A percentile compares a stretch with the other conserved stretches of the same genome.
phyloP scores from a whole-genome alignment of 306 rosid species.

The Sindora glabra region DNA sequence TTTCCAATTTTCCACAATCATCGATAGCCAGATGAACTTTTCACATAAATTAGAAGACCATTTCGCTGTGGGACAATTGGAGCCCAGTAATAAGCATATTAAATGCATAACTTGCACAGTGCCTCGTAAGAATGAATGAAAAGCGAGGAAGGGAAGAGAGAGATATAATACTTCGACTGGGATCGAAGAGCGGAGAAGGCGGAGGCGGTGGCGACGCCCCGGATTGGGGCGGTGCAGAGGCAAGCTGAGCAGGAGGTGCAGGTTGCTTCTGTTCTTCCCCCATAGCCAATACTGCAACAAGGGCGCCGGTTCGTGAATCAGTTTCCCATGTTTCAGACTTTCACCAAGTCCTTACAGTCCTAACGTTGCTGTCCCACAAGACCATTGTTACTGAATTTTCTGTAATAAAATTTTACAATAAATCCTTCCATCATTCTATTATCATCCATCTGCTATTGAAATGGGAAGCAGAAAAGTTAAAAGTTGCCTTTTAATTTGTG shows the following conservation, averaged over 20 bases:
- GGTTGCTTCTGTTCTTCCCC: not conserved
- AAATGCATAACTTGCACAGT: not conserved
- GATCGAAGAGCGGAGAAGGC: constrained; percentile 44
- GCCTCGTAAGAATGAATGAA: not conserved
- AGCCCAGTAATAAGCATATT: not conserved
- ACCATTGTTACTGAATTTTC: too few species aligned
- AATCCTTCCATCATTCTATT: too few species aligned
- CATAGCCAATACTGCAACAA: not conserved
- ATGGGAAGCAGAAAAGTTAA: too few species aligned
- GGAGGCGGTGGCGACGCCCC: constrained; percentile 4
- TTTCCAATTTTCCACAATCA: not conserved
- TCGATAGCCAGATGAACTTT: not conserved
- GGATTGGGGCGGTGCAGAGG: not conserved
- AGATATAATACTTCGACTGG: constrained; percentile 44
- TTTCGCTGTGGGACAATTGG: not conserved
- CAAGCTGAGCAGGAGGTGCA: constrained; percentile 12
- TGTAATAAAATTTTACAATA: too few species aligned
- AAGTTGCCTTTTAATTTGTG: too few species aligned
- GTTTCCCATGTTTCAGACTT: too few species aligned
- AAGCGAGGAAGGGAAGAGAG: not conserved
- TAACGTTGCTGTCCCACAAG: too few species aligned
- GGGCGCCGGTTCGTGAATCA: not conserved
- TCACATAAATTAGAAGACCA: not conserved
- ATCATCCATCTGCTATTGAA: too few species aligned
- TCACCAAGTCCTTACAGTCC: too few species aligned